Conservation (phyloP, 129 eudicot species). For the Flaveria bidentis region DNA sequence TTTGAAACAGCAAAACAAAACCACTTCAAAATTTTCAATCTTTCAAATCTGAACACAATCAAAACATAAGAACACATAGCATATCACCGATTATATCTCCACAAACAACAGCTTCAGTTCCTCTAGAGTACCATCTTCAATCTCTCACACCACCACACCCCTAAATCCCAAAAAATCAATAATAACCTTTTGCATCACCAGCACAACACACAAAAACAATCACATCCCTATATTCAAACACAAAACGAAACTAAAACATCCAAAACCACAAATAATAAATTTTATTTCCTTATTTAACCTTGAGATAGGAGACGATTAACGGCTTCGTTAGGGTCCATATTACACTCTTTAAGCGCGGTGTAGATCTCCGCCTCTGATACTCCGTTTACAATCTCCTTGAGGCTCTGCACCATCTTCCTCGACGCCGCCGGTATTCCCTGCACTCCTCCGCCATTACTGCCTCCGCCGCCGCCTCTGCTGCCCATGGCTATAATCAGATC, state of each 20-base stretch:
- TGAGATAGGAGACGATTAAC: slow-evolving; percentile 80
- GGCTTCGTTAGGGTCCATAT: slow-evolving; percentile 93
- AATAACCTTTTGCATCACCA: slow-evolving; percentile 1
- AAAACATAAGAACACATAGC: not conserved
- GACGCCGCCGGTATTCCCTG: slow-evolving; percentile 61
- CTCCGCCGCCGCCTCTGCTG: slow-evolving; percentile 51
- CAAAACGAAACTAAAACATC: not conserved
- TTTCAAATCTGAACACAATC: slow-evolving; percentile 17
- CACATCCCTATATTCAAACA: not conserved
- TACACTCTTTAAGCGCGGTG: slow-evolving; percentile 73
- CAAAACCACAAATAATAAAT: not conserved
- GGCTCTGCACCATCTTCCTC: slow-evolving; percentile 70
- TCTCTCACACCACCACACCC: not conserved
- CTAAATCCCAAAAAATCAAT: slow-evolving; percentile 12
- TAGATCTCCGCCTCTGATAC: slow-evolving; percentile 79
- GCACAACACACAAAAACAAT: not conserved
- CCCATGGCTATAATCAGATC: slow-evolving; percentile 40
- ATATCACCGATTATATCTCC: not conserved
- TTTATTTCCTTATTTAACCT: slow-evolving; percentile 34
- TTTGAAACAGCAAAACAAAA: slow-evolving; percentile 6
- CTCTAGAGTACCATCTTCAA: not conserved
- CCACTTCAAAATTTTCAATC: slow-evolving; percentile 5
- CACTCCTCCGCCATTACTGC: slow-evolving; percentile 42
- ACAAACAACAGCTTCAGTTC: not conserved
- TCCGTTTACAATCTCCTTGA: slow-evolving; percentile 80